Conservation (phyloP, 2,329 filamentous ascomycete genomes). For the Penicillium sp. region DNA sequence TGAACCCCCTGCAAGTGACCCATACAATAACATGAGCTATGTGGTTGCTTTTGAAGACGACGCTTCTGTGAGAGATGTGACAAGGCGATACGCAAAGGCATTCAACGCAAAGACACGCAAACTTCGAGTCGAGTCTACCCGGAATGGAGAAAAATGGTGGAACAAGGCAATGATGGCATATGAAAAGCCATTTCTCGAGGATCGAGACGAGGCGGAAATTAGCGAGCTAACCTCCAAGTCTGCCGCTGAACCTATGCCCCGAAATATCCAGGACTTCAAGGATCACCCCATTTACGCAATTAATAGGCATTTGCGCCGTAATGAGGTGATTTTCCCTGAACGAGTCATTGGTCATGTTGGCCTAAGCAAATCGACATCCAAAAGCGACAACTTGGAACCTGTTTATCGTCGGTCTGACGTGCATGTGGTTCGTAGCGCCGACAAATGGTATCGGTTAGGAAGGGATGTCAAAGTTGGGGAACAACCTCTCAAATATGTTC, state of each 20-base stretch:
- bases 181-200: conserved; percentile 48
- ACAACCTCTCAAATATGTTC: conserved; percentile 75
- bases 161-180: conserved; percentile 44
- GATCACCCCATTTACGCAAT: conserved; percentile 80
- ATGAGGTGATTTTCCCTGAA: conserved; percentile 74
- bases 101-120: conserved; percentile 89
- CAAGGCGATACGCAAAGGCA: conserved; percentile 79
- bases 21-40: conserved; percentile 75
- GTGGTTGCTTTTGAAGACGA: conserved; percentile 83
- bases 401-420: conserved; percentile 84
- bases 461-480: conserved; percentile 75
- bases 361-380: conserved; percentile 37
- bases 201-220: conserved; percentile 82
- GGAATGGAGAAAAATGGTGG: conserved; percentile 59
- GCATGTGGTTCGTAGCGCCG: conserved; percentile 70
- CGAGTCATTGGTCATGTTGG: conserved; percentile 77
- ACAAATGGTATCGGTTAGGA: conserved; percentile 89
- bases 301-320: conserved; percentile 76
- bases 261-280: conserved; percentile 83
- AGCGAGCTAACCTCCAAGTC: conserved; percentile 70
- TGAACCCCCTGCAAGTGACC: conserved; percentile 79
- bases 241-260: conserved; percentile 78
- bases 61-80: conserved; percentile 78
- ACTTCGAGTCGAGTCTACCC: conserved; percentile 69
- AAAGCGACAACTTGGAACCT: conserved; percentile 62